A percentile compares a stretch with the other conserved stretches of the same genome.
Conservation (phyloP, 2,329 filamentous ascomycete genomes). For the Didymella pomorum region DNA sequence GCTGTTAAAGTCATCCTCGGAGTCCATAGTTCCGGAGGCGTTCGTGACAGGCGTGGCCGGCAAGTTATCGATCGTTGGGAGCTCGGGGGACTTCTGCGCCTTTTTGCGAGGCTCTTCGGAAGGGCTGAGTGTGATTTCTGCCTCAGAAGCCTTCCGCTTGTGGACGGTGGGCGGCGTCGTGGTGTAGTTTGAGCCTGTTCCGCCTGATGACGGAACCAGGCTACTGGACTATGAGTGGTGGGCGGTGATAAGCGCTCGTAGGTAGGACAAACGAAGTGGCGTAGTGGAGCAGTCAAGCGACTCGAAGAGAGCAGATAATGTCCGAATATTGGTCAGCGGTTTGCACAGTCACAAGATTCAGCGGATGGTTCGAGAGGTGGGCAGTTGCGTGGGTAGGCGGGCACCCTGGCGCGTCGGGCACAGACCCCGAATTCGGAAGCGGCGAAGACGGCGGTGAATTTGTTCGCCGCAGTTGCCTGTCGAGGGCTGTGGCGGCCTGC, state of each 20-base stretch:
- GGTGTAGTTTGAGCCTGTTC: constrained; percentile 45
- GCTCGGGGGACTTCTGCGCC: constrained; percentile 31
- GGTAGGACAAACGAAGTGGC: constrained; percentile 15
- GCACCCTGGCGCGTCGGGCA: constrained; percentile 17
- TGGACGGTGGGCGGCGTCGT: constrained; percentile 49
- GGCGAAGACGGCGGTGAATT: constrained; percentile 24
- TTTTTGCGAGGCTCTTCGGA: constrained; percentile 45
- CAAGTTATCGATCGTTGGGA: constrained; percentile 27
- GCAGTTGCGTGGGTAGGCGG: constrained; percentile 21
- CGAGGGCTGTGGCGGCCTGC: constrained; percentile 14
- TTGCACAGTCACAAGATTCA: constrained; percentile 35
- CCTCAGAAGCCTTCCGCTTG: constrained; percentile 53
- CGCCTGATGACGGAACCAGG: constrained; percentile 54
- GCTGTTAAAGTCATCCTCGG: constrained; percentile 93
- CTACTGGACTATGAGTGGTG: constrained; percentile 29
- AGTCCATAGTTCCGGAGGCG: constrained; percentile 76
- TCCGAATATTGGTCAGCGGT: constrained; percentile 38
- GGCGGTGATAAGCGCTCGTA: constrained; percentile 24
- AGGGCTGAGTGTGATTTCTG: constrained; percentile 37
- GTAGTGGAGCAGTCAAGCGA: constrained; percentile 19
- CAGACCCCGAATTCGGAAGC: constrained; percentile 22
- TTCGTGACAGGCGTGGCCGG: constrained; percentile 47
- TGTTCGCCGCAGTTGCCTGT: constrained; percentile 29
- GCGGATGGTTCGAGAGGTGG: constrained; percentile 20
- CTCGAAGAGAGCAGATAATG: constrained; percentile 13